Base-by-base conservation (phyloP, 2,329 filamentous ascomycete genomes). In the Phyllosticta citrichinensis region DNA sequence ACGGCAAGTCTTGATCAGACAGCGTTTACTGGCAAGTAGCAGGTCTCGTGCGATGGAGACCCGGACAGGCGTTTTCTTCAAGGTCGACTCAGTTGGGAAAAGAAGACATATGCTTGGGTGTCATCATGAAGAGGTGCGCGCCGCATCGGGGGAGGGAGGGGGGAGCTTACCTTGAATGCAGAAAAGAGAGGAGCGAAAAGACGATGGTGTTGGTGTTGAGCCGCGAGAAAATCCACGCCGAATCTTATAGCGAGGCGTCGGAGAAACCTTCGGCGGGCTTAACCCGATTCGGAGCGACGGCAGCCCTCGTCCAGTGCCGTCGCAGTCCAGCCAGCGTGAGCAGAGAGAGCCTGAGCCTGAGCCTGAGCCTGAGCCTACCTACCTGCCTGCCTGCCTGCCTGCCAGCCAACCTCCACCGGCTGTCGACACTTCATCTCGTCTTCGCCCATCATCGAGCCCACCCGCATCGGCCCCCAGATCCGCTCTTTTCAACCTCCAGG, bases 21-120 rank as follows among this genome's bases (percentile, higher is more conserved):
- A 84, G 80, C 76, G 73, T 80, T 85, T 89, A 89, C 87, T 90
- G 87, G 87, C 87, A 87, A 89, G 87, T 89, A 89, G 86, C 87
- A 87, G 84, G 83, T 80, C 71, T 71, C 77, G 76, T 77, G 80
- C 75, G 75, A 76, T 22, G 74, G 74, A 76, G 70, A 77, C 82
- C 84, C 84, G 84, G 79, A 81, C 76, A 85, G 81, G 81, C 80
- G 76, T 71, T 76, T 85, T 87, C 83, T 82, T 89, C 87, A 90
- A 86, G 84, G 86, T 83, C 87, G 87, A 88, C 81, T 90, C 86
- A 78, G 85, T 80, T 84, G 82, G 85, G 85, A 87, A 89, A 89
- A 88, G 86, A 89, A 89, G 86, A 87, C 81, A 70, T 79, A 75
- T 78, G 78, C 76, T 55, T 4, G 73, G 76, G 79, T 88, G 81